Base-by-base conservation (phyloP, 257 asterid genomes). In the Eustoma russellianum region DNA sequence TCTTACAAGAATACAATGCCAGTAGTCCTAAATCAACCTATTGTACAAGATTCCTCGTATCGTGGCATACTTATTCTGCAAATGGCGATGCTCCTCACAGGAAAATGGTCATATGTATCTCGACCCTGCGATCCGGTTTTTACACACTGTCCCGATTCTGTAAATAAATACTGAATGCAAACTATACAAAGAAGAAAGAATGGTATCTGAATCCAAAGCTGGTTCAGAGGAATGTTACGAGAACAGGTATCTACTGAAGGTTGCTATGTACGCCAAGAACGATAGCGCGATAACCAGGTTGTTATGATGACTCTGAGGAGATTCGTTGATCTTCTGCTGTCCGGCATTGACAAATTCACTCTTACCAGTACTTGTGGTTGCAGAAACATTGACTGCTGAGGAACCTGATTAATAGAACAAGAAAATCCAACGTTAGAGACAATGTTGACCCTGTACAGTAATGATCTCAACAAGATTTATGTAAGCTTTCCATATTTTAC, bases 281-380 rank as follows among this genome's bases (percentile, higher is more conserved):
- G 75, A 67, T 24, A 60, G 33, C 41, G 57, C 34, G 11, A 56
- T 50, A 53, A 74, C 53, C 56, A 65, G 14, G 61, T 55, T 66
- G 64, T 14, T 53, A 41, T 70, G 63, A 59, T 70, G 52, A 11
- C 11, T 7, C 6, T 44, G 33, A 17, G 55, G 46, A 35, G 91
- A 68, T 45, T 56, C 64, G 14, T 17, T 75, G 55, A 64, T 61
- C 63, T 43, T 69, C 11, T 79, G 50, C 62, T 72, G 86, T 51
- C 93, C 95, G 0, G 97, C 75, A 18, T 82, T 75, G 14, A 88
- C 95, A 71, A 61, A 88, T 71, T 77, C 88, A 0, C 93, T 85
- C 59, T 63, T 70, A 35, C 94, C 95, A 1, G 75, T 83, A 41
- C 66, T 65, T 13, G 70, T 59, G 43, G 82, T 65, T 17, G 84